phyloP scores from a whole-genome alignment of 176 grass and related monocot genomes.

The Carex scoparia region DNA sequence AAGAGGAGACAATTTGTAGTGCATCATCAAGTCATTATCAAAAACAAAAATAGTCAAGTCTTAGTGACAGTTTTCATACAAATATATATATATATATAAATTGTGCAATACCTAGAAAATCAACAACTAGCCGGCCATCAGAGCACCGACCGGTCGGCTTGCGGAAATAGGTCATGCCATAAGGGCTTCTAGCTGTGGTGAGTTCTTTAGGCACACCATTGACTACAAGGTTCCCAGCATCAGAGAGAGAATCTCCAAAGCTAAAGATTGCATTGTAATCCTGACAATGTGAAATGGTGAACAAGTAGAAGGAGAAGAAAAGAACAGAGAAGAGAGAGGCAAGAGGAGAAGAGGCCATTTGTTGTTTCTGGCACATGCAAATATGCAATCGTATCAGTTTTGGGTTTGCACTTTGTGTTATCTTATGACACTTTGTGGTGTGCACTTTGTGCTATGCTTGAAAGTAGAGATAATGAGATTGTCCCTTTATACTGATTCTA shows the following conservation, averaged over 20 bases:
- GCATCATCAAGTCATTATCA: conserved; percentile 7
- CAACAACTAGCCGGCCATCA: conserved; percentile 78
- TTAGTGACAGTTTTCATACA: not conserved
- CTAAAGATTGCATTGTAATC: conserved; percentile 70
- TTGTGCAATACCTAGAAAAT: conserved; percentile 49
- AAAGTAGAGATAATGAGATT: conserved; percentile 23
- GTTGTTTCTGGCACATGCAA: conserved; percentile 10
- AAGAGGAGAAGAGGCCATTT: not conserved
- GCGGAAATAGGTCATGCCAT: conserved; percentile 74
- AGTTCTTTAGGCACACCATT: conserved; percentile 42
- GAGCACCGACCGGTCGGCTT: conserved; percentile 70
- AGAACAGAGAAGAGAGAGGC: not conserved
- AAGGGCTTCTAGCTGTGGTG: conserved; percentile 54
- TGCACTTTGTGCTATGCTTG: conserved; percentile 15
- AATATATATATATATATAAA: not conserved
- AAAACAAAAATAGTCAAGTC: conserved; percentile 13
- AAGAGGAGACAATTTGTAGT: not conserved
- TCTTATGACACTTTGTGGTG: conserved; percentile 27
- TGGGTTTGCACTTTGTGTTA: not conserved
- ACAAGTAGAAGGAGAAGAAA: conserved; percentile 1
- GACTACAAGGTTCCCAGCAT: conserved; percentile 64
- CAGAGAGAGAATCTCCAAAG: conserved; percentile 82
- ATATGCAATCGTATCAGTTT: conserved; percentile 10
- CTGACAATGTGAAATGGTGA: conserved; percentile 20
- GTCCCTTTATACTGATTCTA: conserved; percentile 28